Percentiles rank a stretch among this genome's conserved stretches.
Conservation (phyloP, 768 basidiomycete species). For the Pisolithus tinctorius region DNA sequence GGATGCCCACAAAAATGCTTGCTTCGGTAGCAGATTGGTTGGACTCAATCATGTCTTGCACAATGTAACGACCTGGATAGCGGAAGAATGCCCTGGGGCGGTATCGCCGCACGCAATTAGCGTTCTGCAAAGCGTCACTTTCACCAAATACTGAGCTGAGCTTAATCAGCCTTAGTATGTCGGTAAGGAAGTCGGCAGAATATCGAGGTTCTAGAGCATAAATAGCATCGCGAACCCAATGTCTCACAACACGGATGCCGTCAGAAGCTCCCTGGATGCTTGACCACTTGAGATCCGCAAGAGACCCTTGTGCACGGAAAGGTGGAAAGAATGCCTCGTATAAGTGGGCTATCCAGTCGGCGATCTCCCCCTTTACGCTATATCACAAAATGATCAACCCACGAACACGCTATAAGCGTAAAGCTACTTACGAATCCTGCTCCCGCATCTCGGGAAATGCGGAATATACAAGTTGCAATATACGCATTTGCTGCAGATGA, state of each 20-base stretch:
- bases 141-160: constrained; percentile 36
- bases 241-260: constrained; percentile 31
- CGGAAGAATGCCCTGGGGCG: constrained; percentile 2
- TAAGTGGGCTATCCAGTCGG: constrained; percentile 37
- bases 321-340: constrained; percentile 47
- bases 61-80: constrained; percentile 17
- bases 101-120: constrained; percentile 23
- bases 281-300: constrained; percentile 26
- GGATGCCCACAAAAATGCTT: constrained; percentile 30
- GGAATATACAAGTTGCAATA: constrained; percentile 31
- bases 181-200: constrained; percentile 32
- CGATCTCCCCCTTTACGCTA: background rate
- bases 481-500: constrained; percentile 44
- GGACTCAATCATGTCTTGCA: constrained; percentile 26
- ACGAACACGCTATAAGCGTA: background rate
- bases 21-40: constrained; percentile 21
- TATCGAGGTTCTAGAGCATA: constrained; percentile 22
- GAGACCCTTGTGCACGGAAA: constrained; percentile 38
- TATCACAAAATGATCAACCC: background rate
- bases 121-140: constrained; percentile 26
- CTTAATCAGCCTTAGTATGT: constrained; percentile 29
- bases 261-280: constrained; percentile 34
- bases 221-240: constrained; percentile 40
- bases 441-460: constrained; percentile 2
- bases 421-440: constrained; percentile 5